phyloP scores from a whole-genome alignment of 306 rosid species.

The Nissolia schottii region DNA sequence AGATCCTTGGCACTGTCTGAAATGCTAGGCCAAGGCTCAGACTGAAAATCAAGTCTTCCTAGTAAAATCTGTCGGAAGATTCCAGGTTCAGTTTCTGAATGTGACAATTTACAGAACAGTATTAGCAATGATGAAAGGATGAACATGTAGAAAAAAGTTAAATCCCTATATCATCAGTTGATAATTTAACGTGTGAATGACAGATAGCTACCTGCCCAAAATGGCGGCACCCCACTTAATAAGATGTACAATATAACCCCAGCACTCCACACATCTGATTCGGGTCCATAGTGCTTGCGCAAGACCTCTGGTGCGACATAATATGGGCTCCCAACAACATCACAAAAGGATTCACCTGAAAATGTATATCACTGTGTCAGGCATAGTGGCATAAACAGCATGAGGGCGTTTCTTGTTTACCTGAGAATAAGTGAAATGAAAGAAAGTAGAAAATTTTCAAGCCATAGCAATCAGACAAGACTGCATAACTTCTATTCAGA shows the following conservation, averaged over 20 bases:
- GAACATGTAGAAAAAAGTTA: slow-evolving; percentile 13
- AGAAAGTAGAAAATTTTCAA: not conserved
- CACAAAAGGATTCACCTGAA: slow-evolving; percentile 55
- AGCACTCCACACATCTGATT: slow-evolving; percentile 67
- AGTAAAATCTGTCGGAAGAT: slow-evolving; percentile 51
- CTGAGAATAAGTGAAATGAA: not conserved
- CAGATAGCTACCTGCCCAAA: slow-evolving; percentile 54
- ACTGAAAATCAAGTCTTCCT: slow-evolving; percentile 53
- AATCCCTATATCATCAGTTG: not conserved
- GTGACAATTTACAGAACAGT: slow-evolving; percentile 15
- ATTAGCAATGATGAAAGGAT: slow-evolving; percentile 9
- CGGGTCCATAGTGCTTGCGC: slow-evolving; percentile 59
- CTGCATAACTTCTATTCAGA: slow-evolving; percentile 2
- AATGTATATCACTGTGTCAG: slow-evolving; percentile 14
- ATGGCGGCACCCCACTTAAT: slow-evolving; percentile 67
- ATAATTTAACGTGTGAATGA: slow-evolving; percentile 15
- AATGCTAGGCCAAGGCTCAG: slow-evolving; percentile 62
- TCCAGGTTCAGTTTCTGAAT: slow-evolving; percentile 49
- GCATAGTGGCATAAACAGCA: slow-evolving; percentile 7
- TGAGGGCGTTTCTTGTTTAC: not conserved
- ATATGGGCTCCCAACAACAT: slow-evolving; percentile 66
- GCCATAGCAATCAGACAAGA: not conserved
- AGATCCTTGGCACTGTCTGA: slow-evolving; percentile 63
- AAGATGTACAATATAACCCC: slow-evolving; percentile 61
- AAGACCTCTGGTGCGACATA: slow-evolving; percentile 69